Evolutionary conservation across 1,139 yeast species (phyloP), one percentile per base, ranked within the genome.

Genomic region (Komagataea norvegica): DNA sequence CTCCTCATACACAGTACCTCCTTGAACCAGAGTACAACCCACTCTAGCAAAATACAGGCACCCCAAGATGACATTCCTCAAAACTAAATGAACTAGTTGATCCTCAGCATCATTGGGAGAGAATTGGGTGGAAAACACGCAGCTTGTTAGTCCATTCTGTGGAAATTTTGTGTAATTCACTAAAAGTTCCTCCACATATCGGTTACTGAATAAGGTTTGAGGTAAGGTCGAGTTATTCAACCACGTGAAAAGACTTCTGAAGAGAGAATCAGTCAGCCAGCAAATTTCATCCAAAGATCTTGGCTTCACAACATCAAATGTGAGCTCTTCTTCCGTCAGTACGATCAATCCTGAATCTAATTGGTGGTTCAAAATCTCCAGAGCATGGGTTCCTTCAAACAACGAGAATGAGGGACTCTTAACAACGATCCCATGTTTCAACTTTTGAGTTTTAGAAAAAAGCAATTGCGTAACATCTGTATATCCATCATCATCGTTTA

Each of bases 381-480:
- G 60, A 0, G 93, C 88, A 49, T 85, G 74, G 0, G 93, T 80
- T 0, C 89, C 89, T 50, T 80, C 86, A 39, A 82, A 65, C 26
- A 82, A 59, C 43, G 79, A 74, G 56, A 81, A 81, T 26, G 59
- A 55, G 0, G 72, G 66, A 3, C 72, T 67, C 49, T 76, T 75
- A 4, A 76, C 70, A 15, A 83, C 77, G 32, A 64, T 46, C 29
- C 53, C 64, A 24, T 67, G 61, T 24, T 58, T 51, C 29, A 75
- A 56, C 6, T 46, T 44, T 10, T 46, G 41, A 18, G 69, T 48
- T 24, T 70, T 60, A 3, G 47, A 45, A 27, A 64, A 60, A 20
- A 77, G 48, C 19, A 56, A 49, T 3, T 57, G 51, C 0, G 81
- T 77, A 20, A 77, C 64, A 46, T 76, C 81, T 9, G 66, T 56